Conservation (phyloP, 192 early-diverging fungal species). For the Backusella luteola region DNA sequence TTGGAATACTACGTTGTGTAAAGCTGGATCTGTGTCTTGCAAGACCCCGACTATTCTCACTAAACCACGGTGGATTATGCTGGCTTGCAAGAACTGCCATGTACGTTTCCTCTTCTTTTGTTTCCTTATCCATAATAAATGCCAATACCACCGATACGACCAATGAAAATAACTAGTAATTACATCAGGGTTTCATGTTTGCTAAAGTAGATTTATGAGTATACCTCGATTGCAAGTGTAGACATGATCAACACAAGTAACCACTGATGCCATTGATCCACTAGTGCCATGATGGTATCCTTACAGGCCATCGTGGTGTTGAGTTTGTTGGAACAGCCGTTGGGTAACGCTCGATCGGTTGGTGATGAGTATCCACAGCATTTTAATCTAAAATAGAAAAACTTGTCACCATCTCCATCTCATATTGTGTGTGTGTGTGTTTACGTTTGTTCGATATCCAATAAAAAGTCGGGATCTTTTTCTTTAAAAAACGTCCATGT, state of each 20-base stretch:
- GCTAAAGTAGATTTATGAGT: too few relatives aligned
- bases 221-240: slow-evolving; percentile 6
- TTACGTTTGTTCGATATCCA: slow-evolving; percentile 18
- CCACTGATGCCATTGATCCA: slow-evolving; percentile 16
- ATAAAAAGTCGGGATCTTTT: slow-evolving; percentile 14
- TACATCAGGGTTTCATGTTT: not conserved
- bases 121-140: slow-evolving; percentile 13
- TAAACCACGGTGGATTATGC: not conserved
- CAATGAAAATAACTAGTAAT: not conserved
- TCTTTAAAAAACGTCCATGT: slow-evolving; percentile 20
- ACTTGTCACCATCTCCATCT: not conserved
- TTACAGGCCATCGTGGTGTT: slow-evolving; percentile 3
- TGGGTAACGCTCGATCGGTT: slow-evolving; percentile 11
- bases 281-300: not conserved
- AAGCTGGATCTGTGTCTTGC: slow-evolving; percentile 1
- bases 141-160: slow-evolving; percentile 10
- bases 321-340: not conserved
- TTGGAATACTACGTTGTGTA: slow-evolving; percentile 11
- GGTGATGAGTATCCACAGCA: slow-evolving; percentile 22
- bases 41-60: slow-evolving; percentile 6
- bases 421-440: too few relatives aligned
- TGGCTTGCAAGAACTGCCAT: slow-evolving; percentile 15
- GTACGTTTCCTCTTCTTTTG: slow-evolving; percentile 19
- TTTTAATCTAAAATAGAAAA: slow-evolving; percentile 4
- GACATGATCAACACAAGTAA: not conserved